Percentiles rank a stretch among this genome's conserved stretches.
Conservation (phyloP, 1,284 basidiomycete genomes). For the Malassezia dermatis region DNA sequence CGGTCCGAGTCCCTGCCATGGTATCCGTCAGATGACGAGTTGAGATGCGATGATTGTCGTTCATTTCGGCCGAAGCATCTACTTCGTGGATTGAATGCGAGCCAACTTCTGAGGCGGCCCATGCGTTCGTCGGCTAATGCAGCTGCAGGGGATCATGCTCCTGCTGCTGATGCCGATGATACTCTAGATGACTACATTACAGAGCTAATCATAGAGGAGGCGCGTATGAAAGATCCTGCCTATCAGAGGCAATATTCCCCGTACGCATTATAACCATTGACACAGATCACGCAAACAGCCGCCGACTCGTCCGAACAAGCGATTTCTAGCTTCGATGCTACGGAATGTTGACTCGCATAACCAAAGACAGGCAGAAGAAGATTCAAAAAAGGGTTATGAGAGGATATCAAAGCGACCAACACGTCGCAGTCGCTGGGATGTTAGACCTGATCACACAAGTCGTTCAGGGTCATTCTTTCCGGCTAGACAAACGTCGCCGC, state of each 20-base stretch:
- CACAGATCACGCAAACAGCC: neutral
- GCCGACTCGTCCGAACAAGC: constrained; percentile 11
- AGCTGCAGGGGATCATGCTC: neutral
- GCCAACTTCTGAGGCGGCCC: neutral
- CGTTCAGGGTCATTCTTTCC: neutral
- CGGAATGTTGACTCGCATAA: constrained; percentile 17
- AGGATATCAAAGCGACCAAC: neutral
- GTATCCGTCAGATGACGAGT: neutral
- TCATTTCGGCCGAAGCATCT: constrained; percentile 7
- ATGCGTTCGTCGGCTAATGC: neutral
- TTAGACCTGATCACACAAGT: neutral
- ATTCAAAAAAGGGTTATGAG: neutral
- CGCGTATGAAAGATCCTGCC: constrained; percentile 4
- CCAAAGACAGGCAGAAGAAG: constrained; percentile 4
- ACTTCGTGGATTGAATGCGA: neutral
- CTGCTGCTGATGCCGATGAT: constrained; percentile 10
- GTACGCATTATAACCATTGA: neutral
- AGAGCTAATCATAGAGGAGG: constrained; percentile 13
- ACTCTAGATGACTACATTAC: constrained; percentile 13
- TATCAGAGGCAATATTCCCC: constrained; percentile 1
- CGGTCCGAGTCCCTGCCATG: neutral
- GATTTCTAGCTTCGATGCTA: constrained; percentile 16
- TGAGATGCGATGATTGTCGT: neutral
- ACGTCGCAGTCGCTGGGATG: constrained; percentile 1
- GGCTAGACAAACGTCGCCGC: neutral